Conservation (phyloP, 768 basidiomycete species). For the Termitomyces sp. region DNA sequence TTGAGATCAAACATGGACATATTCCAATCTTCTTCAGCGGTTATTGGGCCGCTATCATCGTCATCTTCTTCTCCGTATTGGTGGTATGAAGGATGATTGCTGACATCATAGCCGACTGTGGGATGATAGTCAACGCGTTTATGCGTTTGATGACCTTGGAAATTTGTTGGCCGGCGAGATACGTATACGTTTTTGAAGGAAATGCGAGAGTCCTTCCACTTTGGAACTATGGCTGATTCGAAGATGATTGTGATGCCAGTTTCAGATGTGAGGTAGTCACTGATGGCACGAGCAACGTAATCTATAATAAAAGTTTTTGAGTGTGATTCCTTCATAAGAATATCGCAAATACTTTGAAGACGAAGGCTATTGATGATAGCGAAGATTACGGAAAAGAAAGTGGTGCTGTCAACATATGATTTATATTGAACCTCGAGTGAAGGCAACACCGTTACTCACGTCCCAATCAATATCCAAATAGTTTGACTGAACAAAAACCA, state of each 20-base stretch:
- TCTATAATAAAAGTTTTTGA: slow-evolving; percentile 36
- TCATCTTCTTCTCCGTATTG: slow-evolving; percentile 51
- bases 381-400: slow-evolving; percentile 93
- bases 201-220: slow-evolving; percentile 93
- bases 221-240: slow-evolving; percentile 96
- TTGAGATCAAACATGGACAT: slow-evolving; percentile 91
- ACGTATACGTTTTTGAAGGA: slow-evolving; percentile 97
- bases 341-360: slow-evolving; percentile 58
- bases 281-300: slow-evolving; percentile 81
- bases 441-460: slow-evolving; percentile 44
- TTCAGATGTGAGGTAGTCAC: slow-evolving; percentile 88
- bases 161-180: slow-evolving; percentile 61
- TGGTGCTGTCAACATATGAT: slow-evolving; percentile 55
- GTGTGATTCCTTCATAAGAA: background rate
- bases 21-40: slow-evolving; percentile 51
- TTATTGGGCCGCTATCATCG: slow-evolving; percentile 32
- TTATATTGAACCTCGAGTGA: background rate
- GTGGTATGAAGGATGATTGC: slow-evolving; percentile 70
- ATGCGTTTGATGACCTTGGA: slow-evolving; percentile 11
- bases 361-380: slow-evolving; percentile 83
- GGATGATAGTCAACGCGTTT: slow-evolving; percentile 40
- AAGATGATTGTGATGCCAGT: slow-evolving; percentile 94
- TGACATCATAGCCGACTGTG: slow-evolving; percentile 71
- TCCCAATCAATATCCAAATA: slow-evolving; percentile 92
- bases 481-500: slow-evolving; percentile 97